phyloP scores from a whole-genome alignment of 371 early-diverging fungal species.

The Lichtheimia corymbifera region DNA sequence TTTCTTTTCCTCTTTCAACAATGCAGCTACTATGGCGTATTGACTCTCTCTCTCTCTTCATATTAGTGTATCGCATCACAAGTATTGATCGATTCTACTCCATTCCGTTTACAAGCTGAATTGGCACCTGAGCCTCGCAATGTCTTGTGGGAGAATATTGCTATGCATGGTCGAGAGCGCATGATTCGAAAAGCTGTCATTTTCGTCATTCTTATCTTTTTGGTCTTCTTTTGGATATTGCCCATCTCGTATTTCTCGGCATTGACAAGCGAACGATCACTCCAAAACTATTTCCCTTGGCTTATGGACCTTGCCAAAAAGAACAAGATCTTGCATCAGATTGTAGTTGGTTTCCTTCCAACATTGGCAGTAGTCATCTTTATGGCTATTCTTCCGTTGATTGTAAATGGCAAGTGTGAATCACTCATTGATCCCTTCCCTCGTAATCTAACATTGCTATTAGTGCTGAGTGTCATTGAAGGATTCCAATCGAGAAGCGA shows the following conservation, averaged over 20 bases:
- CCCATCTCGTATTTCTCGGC: slow-evolving; percentile 59
- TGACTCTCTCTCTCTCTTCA: neutral
- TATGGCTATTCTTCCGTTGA: slow-evolving; percentile 63
- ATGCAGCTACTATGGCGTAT: neutral
- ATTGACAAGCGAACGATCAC: slow-evolving; percentile 51
- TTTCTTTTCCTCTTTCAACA: neutral
- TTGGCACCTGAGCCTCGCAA: slow-evolving; percentile 80
- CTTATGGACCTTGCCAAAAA: slow-evolving; percentile 43
- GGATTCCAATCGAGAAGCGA: slow-evolving; percentile 70
- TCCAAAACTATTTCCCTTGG: slow-evolving; percentile 52
- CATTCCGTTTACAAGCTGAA: slow-evolving; percentile 69
- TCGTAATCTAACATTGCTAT: neutral
- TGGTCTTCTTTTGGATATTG: slow-evolving; percentile 56
- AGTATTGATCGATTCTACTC: slow-evolving; percentile 59
- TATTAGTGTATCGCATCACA: slow-evolving; percentile 61
- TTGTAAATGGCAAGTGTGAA: slow-evolving; percentile 53
- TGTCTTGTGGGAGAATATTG: slow-evolving; percentile 74
- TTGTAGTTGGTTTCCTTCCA: slow-evolving; percentile 62
- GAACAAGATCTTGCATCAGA: slow-evolving; percentile 50
- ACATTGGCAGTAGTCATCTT: slow-evolving; percentile 60
- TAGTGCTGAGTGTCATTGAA: slow-evolving; percentile 53
- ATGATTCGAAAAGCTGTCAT: slow-evolving; percentile 50
- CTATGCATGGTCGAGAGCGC: slow-evolving; percentile 56
- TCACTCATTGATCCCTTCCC: neutral
- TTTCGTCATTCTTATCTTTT: slow-evolving; percentile 37